Conservation (phyloP, 2,329 filamentous ascomycete species). For the Cladorrhinum sp. region DNA sequence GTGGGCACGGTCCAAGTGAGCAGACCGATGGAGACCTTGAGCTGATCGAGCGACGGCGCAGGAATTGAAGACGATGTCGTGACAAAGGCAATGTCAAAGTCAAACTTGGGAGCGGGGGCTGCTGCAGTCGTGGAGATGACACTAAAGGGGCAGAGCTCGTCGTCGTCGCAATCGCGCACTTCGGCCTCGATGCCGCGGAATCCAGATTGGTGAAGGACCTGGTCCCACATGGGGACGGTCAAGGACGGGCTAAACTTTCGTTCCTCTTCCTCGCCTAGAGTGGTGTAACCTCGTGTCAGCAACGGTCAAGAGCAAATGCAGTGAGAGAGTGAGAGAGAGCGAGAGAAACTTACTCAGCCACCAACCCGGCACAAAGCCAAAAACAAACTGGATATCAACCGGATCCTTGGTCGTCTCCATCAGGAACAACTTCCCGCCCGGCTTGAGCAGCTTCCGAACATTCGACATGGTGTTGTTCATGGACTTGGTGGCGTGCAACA, state of each 20-base stretch:
- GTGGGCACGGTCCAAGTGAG: slow-evolving; percentile 23
- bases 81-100: slow-evolving; percentile 23
- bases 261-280: slow-evolving; percentile 27
- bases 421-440: slow-evolving; percentile 40
- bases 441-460: slow-evolving; percentile 35
- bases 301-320: too few species aligned
- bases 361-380: slow-evolving; percentile 25
- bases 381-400: slow-evolving; percentile 25
- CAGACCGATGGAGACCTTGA: slow-evolving; percentile 21
- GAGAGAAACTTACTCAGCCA: too few species aligned
- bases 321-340: too few species aligned
- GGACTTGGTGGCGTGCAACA: slow-evolving; percentile 36
- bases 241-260: slow-evolving; percentile 27
- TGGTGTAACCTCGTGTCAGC: too few species aligned
- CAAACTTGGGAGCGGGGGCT: slow-evolving; percentile 11
- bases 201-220: slow-evolving; percentile 22
- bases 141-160: slow-evolving; percentile 26
- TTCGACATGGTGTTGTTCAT: slow-evolving; percentile 33
- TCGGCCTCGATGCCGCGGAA: slow-evolving; percentile 28
- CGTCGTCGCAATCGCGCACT: slow-evolving; percentile 26
- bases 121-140: slow-evolving; percentile 23
- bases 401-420: slow-evolving; percentile 28
- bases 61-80: slow-evolving; percentile 6
- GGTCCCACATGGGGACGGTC: slow-evolving; percentile 28
- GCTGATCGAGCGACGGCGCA: slow-evolving; percentile 21